phyloP scores from a whole-genome alignment of 1,284 basidiomycete genomes.

The Pterulicium gracile region DNA sequence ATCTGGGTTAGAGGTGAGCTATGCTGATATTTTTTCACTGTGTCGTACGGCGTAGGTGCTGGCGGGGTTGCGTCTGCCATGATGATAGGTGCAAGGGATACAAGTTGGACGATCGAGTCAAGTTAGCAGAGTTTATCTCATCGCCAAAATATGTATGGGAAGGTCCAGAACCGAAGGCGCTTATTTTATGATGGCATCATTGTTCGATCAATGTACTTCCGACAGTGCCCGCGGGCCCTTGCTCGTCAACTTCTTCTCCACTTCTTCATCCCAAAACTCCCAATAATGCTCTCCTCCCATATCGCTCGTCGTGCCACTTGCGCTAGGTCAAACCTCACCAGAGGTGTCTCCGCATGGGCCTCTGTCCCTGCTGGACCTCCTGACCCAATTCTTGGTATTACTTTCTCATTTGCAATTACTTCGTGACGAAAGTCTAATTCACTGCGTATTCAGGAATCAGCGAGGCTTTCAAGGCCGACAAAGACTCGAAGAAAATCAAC shows the following conservation, averaged over 20 bases:
- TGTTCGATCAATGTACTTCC: neutral
- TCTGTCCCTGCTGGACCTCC: conserved; percentile 82
- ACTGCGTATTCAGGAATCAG: conserved; percentile 49
- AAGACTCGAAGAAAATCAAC: conserved; percentile 89
- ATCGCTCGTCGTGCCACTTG: conserved; percentile 32
- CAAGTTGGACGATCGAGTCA: neutral
- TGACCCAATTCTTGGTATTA: conserved; percentile 90
- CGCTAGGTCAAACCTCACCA: conserved; percentile 23
- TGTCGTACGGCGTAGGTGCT: neutral
- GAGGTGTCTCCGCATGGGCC: conserved; percentile 69
- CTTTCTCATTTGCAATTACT: conserved; percentile 17
- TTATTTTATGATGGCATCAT: neutral
- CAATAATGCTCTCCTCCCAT: conserved; percentile 36
- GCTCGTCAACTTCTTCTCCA: conserved; percentile 11
- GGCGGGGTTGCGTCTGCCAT: neutral
- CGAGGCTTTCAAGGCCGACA: conserved; percentile 94
- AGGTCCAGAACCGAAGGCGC: too few species aligned
- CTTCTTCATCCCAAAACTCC: conserved; percentile 7
- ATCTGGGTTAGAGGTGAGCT: neutral
- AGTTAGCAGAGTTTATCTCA: neutral
- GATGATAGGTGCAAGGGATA: neutral
- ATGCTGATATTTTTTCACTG: neutral
- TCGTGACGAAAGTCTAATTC: conserved; percentile 8
- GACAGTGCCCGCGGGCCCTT: neutral
- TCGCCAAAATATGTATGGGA: neutral